Conservation (phyloP, 2,329 filamentous ascomycete genomes). For the Stromatinia cepivora region DNA sequence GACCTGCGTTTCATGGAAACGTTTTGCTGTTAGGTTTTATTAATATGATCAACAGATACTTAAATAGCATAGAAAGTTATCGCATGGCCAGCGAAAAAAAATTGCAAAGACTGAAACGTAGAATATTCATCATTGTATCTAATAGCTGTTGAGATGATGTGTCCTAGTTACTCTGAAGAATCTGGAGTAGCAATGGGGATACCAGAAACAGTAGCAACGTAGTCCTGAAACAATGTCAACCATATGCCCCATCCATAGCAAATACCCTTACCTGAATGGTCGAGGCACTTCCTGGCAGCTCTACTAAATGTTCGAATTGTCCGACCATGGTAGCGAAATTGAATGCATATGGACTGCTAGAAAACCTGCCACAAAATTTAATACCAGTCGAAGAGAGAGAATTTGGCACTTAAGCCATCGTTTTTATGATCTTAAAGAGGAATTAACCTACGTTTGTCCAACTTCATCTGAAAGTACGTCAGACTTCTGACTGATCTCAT, state of each 20-base stretch:
- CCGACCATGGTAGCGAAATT: slow-evolving; percentile 20
- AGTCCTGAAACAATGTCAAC: slow-evolving; percentile 10
- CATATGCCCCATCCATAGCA: neutral
- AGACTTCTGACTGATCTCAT: slow-evolving; percentile 5
- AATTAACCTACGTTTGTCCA: slow-evolving; percentile 9
- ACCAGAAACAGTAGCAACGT: neutral
- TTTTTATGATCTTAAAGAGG: neutral
- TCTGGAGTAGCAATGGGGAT: neutral
- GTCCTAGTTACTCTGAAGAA: neutral
- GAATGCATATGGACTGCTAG: slow-evolving; percentile 6
- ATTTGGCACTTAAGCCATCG: neutral
- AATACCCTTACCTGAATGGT: slow-evolving; percentile 3
- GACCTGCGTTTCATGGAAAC: neutral
- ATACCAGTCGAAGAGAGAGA: neutral
- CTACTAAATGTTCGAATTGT: slow-evolving; percentile 13
- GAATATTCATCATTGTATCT: neutral
- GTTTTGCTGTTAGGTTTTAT: neutral
- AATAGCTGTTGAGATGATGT: neutral
- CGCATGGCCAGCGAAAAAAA: too few relatives aligned
- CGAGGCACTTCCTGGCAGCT: slow-evolving; percentile 12
- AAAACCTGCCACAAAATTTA: slow-evolving; percentile 5
- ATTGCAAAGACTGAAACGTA: neutral
- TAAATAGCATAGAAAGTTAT: neutral
- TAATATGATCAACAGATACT: neutral
- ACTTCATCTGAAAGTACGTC: slow-evolving; percentile 6